phyloP scores from a whole-genome alignment of 108 stramenopile genomes.

The Fistulifera solaris region DNA sequence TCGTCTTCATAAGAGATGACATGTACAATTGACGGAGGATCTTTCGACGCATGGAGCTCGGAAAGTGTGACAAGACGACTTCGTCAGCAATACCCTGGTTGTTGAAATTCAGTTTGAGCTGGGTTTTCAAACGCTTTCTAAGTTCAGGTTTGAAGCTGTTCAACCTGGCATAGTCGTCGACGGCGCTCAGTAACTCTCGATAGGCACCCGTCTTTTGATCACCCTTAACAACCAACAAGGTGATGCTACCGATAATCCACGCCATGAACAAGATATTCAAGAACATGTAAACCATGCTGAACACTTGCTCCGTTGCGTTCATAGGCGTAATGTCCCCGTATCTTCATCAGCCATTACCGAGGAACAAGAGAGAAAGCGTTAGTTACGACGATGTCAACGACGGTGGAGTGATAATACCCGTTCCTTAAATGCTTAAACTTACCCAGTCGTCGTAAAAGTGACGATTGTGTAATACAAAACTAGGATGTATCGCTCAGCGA shows the following conservation, averaged over 20 bases:
- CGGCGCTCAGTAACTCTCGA: constrained; percentile 19
- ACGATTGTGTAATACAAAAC: constrained; percentile 44
- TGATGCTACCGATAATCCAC: constrained; percentile 57
- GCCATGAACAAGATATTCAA: constrained; percentile 27
- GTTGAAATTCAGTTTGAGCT: constrained; percentile 38
- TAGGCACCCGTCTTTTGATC: constrained; percentile 38
- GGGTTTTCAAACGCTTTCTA: constrained; percentile 21
- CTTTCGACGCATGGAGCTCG: constrained; percentile 23
- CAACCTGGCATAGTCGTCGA: constrained; percentile 26
- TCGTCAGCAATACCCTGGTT: constrained; percentile 43
- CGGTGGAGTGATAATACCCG: too few species aligned
- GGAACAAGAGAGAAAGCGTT: too few species aligned
- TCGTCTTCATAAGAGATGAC: constrained; percentile 23
- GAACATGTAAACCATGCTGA: constrained; percentile 37
- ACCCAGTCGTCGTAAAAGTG: constrained; percentile 42
- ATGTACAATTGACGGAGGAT: constrained; percentile 35
- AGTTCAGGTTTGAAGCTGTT: constrained; percentile 14
- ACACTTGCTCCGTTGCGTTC: constrained; percentile 36
- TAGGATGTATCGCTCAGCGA: constrained; percentile 27
- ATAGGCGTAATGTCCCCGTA: constrained; percentile 48
- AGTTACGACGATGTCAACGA: too few species aligned
- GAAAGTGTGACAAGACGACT: constrained; percentile 40
- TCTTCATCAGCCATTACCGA: not conserved
- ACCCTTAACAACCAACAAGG: constrained; percentile 42
- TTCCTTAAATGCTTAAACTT: not conserved